Conservation (phyloP, 2,329 filamentous ascomycete genomes). For the Neurospora sp. region DNA sequence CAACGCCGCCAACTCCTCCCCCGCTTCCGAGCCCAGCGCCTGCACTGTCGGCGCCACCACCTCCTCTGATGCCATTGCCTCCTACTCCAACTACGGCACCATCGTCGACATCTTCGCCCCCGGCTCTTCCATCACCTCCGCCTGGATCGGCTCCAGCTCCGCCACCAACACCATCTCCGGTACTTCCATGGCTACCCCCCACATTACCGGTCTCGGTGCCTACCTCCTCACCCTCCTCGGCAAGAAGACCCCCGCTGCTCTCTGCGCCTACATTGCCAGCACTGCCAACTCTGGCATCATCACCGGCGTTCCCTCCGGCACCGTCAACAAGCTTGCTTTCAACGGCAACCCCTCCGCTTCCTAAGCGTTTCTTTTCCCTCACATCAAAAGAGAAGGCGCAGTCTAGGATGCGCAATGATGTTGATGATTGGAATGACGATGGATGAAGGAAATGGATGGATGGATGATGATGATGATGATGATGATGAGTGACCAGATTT, state of each 20-base stretch:
- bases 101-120: conserved; percentile 43
- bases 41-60: conserved; percentile 46
- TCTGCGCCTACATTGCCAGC: conserved; percentile 36
- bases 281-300: conserved; percentile 33
- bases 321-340: conserved; percentile 44
- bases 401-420: not conserved
- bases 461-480: not conserved
- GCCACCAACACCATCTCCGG: conserved; percentile 34
- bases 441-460: not conserved
- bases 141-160: conserved; percentile 35
- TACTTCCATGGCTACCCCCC: conserved; percentile 31
- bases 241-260: conserved; percentile 30
- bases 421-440: not conserved
- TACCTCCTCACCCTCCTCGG: conserved; percentile 37
- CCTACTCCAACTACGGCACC: conserved; percentile 43
- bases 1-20: conserved; percentile 35
- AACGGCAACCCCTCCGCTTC: conserved; percentile 34
- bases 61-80: conserved; percentile 28
- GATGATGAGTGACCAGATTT: not conserved
- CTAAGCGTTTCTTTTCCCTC: conserved; percentile 17
- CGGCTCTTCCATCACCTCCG: conserved; percentile 35
- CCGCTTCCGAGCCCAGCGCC: conserved; percentile 35
- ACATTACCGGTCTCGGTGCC: conserved; percentile 26
- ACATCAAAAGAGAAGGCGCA: not conserved
- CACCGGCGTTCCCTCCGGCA: conserved; percentile 30